A percentile compares a stretch with the other conserved stretches of the same genome.
Evolutionary conservation across 345 rosid genomes (phyloP).

Genomic region (Draba incana): DNA sequence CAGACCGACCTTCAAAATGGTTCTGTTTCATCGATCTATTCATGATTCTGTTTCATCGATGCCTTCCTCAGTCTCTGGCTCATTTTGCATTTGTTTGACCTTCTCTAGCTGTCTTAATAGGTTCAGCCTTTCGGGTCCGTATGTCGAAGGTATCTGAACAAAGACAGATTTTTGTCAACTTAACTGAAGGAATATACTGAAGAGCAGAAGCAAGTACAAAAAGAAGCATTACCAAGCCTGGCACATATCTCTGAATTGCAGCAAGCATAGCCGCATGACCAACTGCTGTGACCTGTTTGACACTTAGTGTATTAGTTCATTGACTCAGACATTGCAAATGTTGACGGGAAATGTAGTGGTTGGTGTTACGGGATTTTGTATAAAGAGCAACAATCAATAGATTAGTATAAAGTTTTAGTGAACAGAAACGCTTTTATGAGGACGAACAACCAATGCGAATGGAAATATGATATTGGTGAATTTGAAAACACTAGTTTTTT

Average conservation of each 20-base stretch:
- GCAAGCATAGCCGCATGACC: slow-evolving; percentile 98
- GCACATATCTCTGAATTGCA: slow-evolving; percentile 90
- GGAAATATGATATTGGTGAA: neutral
- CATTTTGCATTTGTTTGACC: slow-evolving; percentile 71
- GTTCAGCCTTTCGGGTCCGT: slow-evolving; percentile 88
- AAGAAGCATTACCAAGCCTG: slow-evolving; percentile 65
- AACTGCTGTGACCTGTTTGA: slow-evolving; percentile 86
- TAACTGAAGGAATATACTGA: slow-evolving; percentile 1
- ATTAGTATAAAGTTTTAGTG: slow-evolving; percentile 9
- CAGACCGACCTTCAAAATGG: no score
- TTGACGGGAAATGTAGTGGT: slow-evolving; percentile 1
- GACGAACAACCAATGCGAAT: neutral
- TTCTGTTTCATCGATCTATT: slow-evolving; percentile 25
- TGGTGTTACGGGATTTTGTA: slow-evolving; percentile 13
- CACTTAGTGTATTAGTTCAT: slow-evolving; percentile 19
- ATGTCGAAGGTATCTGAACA: slow-evolving; percentile 88
- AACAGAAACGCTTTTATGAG: neutral
- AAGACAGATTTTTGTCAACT: slow-evolving; percentile 25
- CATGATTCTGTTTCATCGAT: slow-evolving; percentile 49
- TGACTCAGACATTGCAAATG: slow-evolving; percentile 7
- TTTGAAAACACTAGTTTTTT: slow-evolving; percentile 17
- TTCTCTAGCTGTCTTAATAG: slow-evolving; percentile 92
- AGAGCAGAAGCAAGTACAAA: slow-evolving; percentile 14
- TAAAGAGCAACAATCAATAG: neutral
- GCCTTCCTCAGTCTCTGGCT: slow-evolving; percentile 58